Conservation (phyloP, 352 stramenopile genomes). For the Pilasporangium apinafurcum region DNA sequence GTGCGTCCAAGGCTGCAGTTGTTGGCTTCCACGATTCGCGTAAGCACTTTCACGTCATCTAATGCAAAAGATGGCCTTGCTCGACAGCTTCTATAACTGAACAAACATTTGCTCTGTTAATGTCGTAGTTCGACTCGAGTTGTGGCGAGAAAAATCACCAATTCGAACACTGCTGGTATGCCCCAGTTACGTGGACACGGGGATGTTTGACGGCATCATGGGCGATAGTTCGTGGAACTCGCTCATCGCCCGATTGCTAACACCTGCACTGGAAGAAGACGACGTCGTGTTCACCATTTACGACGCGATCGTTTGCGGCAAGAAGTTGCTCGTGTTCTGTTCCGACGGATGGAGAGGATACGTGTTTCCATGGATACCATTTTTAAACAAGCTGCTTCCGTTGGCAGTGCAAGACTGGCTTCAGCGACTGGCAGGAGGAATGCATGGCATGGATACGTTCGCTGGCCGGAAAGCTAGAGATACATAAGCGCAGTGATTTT, state of each 20-base stretch:
- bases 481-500: background rate
- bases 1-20: slow-evolving; percentile 66
- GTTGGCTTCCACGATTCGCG: slow-evolving; percentile 68
- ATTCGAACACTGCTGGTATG: slow-evolving; percentile 74
- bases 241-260: slow-evolving; percentile 26
- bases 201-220: slow-evolving; percentile 70
- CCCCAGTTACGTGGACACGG: slow-evolving; percentile 59
- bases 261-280: slow-evolving; percentile 40
- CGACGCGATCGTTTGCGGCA: slow-evolving; percentile 34
- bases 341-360: slow-evolving; percentile 44
- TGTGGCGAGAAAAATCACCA: slow-evolving; percentile 46
- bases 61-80: background rate
- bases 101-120: background rate
- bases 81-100: slow-evolving; percentile 1
- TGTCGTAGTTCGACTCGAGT: slow-evolving; percentile 62
- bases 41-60: slow-evolving; percentile 14
- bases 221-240: slow-evolving; percentile 26
- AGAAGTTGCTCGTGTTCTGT: slow-evolving; percentile 65
- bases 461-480: slow-evolving; percentile 16
- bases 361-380: slow-evolving; percentile 42
- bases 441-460: slow-evolving; percentile 76
- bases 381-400: slow-evolving; percentile 45
- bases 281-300: slow-evolving; percentile 52
- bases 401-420: slow-evolving; percentile 41
- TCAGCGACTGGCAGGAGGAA: slow-evolving; percentile 49